Evolutionary conservation across 2,329 filamentous ascomycete species (phyloP).

Genomic region (Penicillium sp.): DNA sequence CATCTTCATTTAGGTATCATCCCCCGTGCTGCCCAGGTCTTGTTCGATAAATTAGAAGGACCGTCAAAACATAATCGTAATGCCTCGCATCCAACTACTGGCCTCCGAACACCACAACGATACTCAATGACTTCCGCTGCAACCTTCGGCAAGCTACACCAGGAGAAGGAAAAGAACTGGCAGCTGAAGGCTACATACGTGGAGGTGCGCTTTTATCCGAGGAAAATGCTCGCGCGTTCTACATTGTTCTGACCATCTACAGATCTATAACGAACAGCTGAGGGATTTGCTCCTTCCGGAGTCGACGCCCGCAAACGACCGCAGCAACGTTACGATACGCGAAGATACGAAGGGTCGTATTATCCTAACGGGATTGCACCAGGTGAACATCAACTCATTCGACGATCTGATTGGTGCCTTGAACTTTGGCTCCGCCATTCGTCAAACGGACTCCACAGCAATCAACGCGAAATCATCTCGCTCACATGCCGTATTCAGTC

Average conservation of each 20-base stretch:
- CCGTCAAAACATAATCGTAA: slow-evolving; percentile 53
- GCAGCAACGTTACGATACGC: slow-evolving; percentile 79
- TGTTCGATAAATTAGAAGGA: slow-evolving; percentile 84
- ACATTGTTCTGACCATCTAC: slow-evolving; percentile 8
- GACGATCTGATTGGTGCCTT: slow-evolving; percentile 87
- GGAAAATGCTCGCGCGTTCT: not conserved
- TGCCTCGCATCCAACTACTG: slow-evolving; percentile 67
- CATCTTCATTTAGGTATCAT: slow-evolving; percentile 70
- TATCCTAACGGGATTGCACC: slow-evolving; percentile 81
- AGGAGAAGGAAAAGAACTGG: slow-evolving; percentile 82
- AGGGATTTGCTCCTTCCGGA: slow-evolving; percentile 86
- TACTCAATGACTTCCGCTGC: slow-evolving; percentile 64
- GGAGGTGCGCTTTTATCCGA: slow-evolving; percentile 45
- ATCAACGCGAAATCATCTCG: slow-evolving; percentile 97
- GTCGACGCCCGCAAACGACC: slow-evolving; percentile 64
- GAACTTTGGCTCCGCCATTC: slow-evolving; percentile 88
- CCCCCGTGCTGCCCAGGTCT: slow-evolving; percentile 76
- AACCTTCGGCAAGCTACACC: slow-evolving; percentile 40
- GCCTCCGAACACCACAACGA: slow-evolving; percentile 73
- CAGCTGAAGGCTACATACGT: slow-evolving; percentile 91
- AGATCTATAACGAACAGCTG: slow-evolving; percentile 97
- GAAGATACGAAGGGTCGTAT: slow-evolving; percentile 96
- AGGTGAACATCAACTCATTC: slow-evolving; percentile 83
- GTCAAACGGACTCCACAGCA: slow-evolving; percentile 93
- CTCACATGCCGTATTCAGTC: slow-evolving; percentile 93